Percentiles rank a stretch among this genome's conserved stretches.
These are phyloP conservation scores for Fusarium chuoi DNA, from an alignment of 2,329 filamentous ascomycete species.

Conservation along the genomic window DNA sequence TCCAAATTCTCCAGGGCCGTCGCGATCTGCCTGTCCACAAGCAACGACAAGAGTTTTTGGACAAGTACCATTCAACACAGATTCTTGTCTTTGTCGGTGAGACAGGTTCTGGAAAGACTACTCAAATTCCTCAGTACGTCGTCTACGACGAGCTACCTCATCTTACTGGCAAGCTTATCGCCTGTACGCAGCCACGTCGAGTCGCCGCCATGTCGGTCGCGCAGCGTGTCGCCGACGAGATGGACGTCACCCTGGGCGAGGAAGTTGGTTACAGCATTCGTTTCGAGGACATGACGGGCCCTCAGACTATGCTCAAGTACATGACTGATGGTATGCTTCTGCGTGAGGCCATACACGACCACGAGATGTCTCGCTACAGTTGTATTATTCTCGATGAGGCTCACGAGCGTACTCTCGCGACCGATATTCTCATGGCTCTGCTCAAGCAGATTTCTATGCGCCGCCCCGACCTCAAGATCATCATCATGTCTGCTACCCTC, in stretches of 20 bases:
- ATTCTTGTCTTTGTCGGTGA: conserved; percentile 99
- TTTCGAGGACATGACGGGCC: conserved; percentile 93
- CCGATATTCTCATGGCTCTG: conserved; percentile 96
- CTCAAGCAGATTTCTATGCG: conserved; percentile 88
- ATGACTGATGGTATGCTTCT: conserved; percentile 99
- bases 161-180: conserved; percentile 85
- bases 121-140: conserved; percentile 98
- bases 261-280: conserved; percentile 99
- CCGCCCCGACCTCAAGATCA: conserved; percentile 92
- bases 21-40: conserved; percentile 90
- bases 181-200: conserved; percentile 96
- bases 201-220: conserved; percentile 99
- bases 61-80: conserved; percentile 92
- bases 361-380: conserved; percentile 90
- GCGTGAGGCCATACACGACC: conserved; percentile 95
- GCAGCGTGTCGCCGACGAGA: conserved; percentile 95
- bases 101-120: conserved; percentile 99
- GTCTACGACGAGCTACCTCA: conserved; percentile 96
- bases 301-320: conserved; percentile 95
- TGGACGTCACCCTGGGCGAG: conserved; percentile 91
- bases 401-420: conserved; percentile 96
- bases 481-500: conserved; percentile 98
- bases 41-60: conserved; percentile 92
- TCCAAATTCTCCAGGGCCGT: conserved; percentile 85
- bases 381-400: conserved; percentile 99